Evolutionary conservation across 108 stramenopile species (phyloP).

Genomic region (Fragilaria radians): DNA sequence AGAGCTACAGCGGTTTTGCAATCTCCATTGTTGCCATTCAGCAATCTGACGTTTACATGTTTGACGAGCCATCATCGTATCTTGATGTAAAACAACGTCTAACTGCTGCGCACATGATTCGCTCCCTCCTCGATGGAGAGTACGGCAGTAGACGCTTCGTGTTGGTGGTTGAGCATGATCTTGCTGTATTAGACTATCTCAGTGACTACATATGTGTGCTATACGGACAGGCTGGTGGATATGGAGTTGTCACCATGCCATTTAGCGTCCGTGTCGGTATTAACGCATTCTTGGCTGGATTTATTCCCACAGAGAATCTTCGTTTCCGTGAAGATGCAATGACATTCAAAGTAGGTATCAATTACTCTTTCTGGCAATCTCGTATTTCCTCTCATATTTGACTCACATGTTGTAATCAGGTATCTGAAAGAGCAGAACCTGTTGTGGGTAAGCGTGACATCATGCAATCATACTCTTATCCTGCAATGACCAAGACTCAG

Average conservation of each 20-base stretch:
- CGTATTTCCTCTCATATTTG: background rate
- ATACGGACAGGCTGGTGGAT: constrained; percentile 93
- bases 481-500: constrained; percentile 97
- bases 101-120: constrained; percentile 95
- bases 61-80: constrained; percentile 98
- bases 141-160: constrained; percentile 83
- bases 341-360: constrained; percentile 87
- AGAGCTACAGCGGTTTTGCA: constrained; percentile 98
- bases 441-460: constrained; percentile 58
- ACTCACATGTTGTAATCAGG: too few relatives aligned
- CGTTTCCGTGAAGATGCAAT: constrained; percentile 96
- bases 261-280: constrained; percentile 97
- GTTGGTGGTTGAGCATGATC: constrained; percentile 98
- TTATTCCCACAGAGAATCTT: constrained; percentile 98
- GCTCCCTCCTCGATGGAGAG: constrained; percentile 75
- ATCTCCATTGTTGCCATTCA: constrained; percentile 91
- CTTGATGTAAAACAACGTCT: constrained; percentile 98
- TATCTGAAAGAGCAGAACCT: constrained; percentile 68
- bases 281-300: constrained; percentile 98
- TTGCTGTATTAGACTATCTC: constrained; percentile 98
- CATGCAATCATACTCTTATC: constrained; percentile 84
- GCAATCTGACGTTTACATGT: constrained; percentile 97
- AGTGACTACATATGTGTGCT: constrained; percentile 98
- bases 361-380: constrained; percentile 1
- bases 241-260: constrained; percentile 99